Evolutionary conservation across 306 rosid species (phyloP), one percentile per base, ranked within the genome.

Genomic region (Bauhinia variegata): DNA sequence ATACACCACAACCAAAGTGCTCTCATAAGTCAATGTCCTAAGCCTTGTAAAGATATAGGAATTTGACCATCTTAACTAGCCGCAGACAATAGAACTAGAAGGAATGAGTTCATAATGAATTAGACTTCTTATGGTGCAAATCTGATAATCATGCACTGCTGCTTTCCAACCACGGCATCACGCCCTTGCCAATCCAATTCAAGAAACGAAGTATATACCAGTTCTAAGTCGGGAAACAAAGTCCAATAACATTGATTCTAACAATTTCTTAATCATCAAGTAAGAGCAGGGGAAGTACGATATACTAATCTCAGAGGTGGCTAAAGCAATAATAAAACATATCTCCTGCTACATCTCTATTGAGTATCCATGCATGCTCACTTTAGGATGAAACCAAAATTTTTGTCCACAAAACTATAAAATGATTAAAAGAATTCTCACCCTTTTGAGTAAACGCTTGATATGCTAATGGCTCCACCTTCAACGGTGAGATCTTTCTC

Each of bases 371-470:
- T 38, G 39, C 42, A 63, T 51, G 65, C 39, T 75, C 16, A 6
- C 53, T 11, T 19, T 19, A 56, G 48, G 5, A 68, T 48, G 56
- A 51, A 57, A 51, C 51, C 44, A 71, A 37, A 33, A 28, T 49
- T 58, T 31, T 43, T 41, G 56, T 18, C 51, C 43, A 52, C 23
- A 52, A 4, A 47, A 49, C 9, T 68, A 32, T 13, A 50, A 68
- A 63, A 38, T 11, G 33, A 5, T 63, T 30, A 12, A 49, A 39
- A n/a, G n/a, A n/a, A n/a, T 61, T 31, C 99, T 85, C 74, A 88
- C 99, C 97, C 91, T 80, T 90, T 86, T 60, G 99, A 95, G 79
- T 86, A 95, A 48, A 74, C 92, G 15, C 91, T 95, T 28, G 99
- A 90, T 78, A 95, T 79, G 91, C 88, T 88, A 77, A 88, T 84